These are phyloP conservation scores for Cercophora sp. DNA, from an alignment of 495 filamentous ascomycete species.

Conservation along the genomic window DNA sequence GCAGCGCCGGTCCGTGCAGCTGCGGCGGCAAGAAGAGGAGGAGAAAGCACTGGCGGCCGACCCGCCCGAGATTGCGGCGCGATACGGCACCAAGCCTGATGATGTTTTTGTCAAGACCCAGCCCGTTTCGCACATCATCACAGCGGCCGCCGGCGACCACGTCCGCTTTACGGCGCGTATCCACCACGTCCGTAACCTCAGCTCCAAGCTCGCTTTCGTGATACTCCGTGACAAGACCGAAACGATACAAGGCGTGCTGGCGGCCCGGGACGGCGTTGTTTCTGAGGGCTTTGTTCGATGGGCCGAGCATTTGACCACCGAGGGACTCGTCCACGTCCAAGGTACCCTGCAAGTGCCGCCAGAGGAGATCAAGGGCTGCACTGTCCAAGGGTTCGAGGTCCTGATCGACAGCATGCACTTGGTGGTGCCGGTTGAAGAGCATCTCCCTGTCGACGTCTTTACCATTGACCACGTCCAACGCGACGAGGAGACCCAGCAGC, in stretches of 20 bases:
- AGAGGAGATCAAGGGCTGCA: slow-evolving; percentile 74
- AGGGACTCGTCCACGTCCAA: slow-evolving; percentile 75
- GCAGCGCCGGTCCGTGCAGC: slow-evolving; percentile 47
- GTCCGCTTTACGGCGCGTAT: slow-evolving; percentile 79
- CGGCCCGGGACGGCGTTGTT: slow-evolving; percentile 50
- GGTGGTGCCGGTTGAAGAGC: slow-evolving; percentile 53
- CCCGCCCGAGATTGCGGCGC: slow-evolving; percentile 52
- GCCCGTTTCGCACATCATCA: slow-evolving; percentile 18
- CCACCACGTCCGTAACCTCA: slow-evolving; percentile 79
- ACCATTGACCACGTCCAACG: slow-evolving; percentile 39
- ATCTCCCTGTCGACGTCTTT: slow-evolving; percentile 68
- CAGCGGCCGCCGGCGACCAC: slow-evolving; percentile 52
- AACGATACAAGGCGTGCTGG: slow-evolving; percentile 78
- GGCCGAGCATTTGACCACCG: slow-evolving; percentile 70
- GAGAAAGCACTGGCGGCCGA: slow-evolving; percentile 42
- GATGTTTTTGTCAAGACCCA: slow-evolving; percentile 29
- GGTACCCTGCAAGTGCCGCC: slow-evolving; percentile 70
- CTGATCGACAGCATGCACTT: slow-evolving; percentile 77
- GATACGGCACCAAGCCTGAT: slow-evolving; percentile 52
- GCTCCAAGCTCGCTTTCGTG: slow-evolving; percentile 84
- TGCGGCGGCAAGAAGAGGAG: slow-evolving; percentile 43
- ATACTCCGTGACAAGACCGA: slow-evolving; percentile 75
- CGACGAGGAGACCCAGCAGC: slow-evolving; percentile 36
- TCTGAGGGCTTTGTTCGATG: slow-evolving; percentile 88
- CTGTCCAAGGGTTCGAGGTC: slow-evolving; percentile 71